Evolutionary conservation across 345 rosid species (phyloP).

Genomic region (Salix purpurea): DNA sequence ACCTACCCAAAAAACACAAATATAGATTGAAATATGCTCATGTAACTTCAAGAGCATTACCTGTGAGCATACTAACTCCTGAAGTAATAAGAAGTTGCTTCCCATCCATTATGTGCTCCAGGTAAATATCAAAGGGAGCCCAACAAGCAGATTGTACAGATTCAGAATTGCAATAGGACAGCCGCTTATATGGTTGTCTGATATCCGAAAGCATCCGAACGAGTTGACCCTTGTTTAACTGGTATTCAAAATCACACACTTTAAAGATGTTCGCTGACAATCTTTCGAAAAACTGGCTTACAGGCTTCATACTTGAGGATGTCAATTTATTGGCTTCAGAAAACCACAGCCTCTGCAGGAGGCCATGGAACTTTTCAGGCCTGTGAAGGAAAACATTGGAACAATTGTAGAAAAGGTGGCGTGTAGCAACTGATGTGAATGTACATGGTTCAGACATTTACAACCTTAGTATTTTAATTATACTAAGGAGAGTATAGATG

Average conservation of each 20-base stretch:
- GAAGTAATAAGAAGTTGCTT: slow-evolving; percentile 49
- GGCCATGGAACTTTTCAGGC: slow-evolving; percentile 48
- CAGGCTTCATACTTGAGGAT: slow-evolving; percentile 28
- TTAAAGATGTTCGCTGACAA: slow-evolving; percentile 35
- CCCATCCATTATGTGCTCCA: slow-evolving; percentile 62
- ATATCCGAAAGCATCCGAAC: slow-evolving; percentile 32
- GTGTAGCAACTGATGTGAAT: no score
- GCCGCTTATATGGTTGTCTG: slow-evolving; percentile 27
- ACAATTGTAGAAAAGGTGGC: neutral
- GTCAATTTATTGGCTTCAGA: slow-evolving; percentile 33
- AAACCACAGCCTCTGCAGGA: slow-evolving; percentile 43
- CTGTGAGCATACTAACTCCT: slow-evolving; percentile 38
- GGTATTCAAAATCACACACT: slow-evolving; percentile 31
- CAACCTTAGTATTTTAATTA: no score
- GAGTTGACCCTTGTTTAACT: slow-evolving; percentile 30
- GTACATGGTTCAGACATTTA: no score
- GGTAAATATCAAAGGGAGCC: slow-evolving; percentile 53
- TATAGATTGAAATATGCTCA: neutral
- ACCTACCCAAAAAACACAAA: neutral
- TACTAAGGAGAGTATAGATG: neutral
- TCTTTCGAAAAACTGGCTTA: slow-evolving; percentile 32
- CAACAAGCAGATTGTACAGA: slow-evolving; percentile 46
- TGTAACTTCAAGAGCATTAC: slow-evolving; percentile 20
- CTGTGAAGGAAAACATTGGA: slow-evolving; percentile 19
- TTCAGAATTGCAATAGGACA: slow-evolving; percentile 29